Evolutionary conservation across 441 rosid species (phyloP).

Genomic region (Gossypium armourianum): DNA sequence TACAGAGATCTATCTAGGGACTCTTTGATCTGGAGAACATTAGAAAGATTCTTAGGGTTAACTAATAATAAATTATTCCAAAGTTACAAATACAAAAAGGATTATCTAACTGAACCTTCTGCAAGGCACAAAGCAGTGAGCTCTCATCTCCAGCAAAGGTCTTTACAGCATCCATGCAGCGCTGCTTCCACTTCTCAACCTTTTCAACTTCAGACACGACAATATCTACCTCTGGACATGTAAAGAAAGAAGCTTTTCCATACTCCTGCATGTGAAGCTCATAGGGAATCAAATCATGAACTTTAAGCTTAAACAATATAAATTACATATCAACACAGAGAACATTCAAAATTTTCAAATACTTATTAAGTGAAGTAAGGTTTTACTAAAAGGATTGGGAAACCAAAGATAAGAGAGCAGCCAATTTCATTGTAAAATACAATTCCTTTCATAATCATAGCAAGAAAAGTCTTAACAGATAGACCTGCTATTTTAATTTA

Average conservation of each 20-base stretch:
- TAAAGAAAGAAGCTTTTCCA: slow-evolving; percentile 40
- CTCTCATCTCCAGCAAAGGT: slow-evolving; percentile 25
- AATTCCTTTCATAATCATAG: not conserved
- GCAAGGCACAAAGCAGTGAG: slow-evolving; percentile 30
- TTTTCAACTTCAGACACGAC: slow-evolving; percentile 42
- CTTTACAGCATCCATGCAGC: slow-evolving; percentile 25
- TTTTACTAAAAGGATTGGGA: not conserved
- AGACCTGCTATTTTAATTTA: not conserved
- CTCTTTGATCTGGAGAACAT: slow-evolving; percentile 37
- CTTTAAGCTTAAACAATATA: not conserved
- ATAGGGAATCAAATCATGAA: not conserved
- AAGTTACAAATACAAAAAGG: not conserved
- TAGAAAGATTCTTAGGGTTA: not conserved
- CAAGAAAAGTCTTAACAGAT: not conserved
- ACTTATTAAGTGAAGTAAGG: not conserved
- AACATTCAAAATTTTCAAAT: not conserved
- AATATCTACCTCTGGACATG: slow-evolving; percentile 42
- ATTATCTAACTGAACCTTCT: slow-evolving; percentile 33
- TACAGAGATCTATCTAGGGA: slow-evolving; percentile 40
- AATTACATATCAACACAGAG: not conserved
- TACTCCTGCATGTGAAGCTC: slow-evolving; percentile 31
- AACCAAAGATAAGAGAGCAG: not conserved
- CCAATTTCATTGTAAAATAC: not conserved
- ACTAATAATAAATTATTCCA: slow-evolving; percentile 1
- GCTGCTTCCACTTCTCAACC: slow-evolving; percentile 49